Evolutionary conservation across 805 yeast genomes (phyloP).

Genomic region (Candida tibetensis): DNA sequence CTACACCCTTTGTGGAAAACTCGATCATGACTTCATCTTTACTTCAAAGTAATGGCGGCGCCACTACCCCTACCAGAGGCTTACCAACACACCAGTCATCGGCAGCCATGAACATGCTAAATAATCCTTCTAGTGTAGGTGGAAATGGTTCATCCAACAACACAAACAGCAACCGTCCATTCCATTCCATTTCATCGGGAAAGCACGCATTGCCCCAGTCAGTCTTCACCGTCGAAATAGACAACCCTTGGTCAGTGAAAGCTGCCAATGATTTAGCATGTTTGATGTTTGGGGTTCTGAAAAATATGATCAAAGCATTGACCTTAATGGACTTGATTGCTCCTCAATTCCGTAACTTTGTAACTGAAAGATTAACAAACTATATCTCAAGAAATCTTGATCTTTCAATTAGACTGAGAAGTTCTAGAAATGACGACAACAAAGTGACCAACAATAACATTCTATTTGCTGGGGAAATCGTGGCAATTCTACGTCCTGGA

Average conservation of each 20-base stretch:
- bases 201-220: constrained; percentile 79
- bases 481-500: constrained; percentile 72
- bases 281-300: constrained; percentile 77
- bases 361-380: constrained; percentile 51
- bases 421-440: constrained; percentile 4
- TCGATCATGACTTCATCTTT: constrained; percentile 26
- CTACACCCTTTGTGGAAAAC: constrained; percentile 59
- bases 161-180: constrained; percentile 40
- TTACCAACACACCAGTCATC: constrained; percentile 8
- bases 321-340: constrained; percentile 76
- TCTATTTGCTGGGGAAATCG: constrained; percentile 78
- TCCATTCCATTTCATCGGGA: constrained; percentile 64
- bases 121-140: constrained; percentile 5
- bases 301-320: constrained; percentile 55
- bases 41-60: constrained; percentile 19
- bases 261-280: constrained; percentile 91
- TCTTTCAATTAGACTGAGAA: constrained; percentile 16
- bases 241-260: constrained; percentile 73
- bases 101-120: constrained; percentile 28
- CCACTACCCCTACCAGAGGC: constrained; percentile 13
- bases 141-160: constrained; percentile 1
- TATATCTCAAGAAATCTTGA: constrained; percentile 14
- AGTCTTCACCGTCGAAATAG: constrained; percentile 72
- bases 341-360: constrained; percentile 70
- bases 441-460: constrained; percentile 37